Base-by-base conservation (phyloP, 768 basidiomycete species). In the Tremella fuciformis region DNA sequence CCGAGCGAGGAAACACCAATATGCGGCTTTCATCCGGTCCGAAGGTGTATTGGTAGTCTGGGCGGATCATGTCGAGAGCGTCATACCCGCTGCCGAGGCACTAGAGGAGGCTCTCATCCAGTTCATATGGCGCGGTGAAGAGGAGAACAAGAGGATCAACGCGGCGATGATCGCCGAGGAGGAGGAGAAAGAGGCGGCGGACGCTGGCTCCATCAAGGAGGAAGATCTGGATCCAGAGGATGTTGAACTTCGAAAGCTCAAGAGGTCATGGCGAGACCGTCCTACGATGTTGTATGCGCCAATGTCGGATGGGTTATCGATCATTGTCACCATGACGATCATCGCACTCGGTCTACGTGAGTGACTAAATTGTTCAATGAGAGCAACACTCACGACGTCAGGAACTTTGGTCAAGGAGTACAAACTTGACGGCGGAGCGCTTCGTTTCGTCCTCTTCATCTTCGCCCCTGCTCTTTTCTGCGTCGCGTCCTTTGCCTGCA, bases 11-110 rank as follows among this genome's bases (percentile, higher is more conserved):
- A 91, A 91, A 78, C 89, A 92, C 69, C 91, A 92, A 67, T 90
- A 88, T 53, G 91, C 86, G 15, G 89, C 90, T 0, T 92, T 92
- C 74, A 84, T 91, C 68, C 84, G 89, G 47, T 86, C 89, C 74
- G 90, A 91, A 73, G 84, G 88, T 39, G 86, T 88, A 9, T 81
- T 93, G 58, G 82, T 90, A 60, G 84, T 92, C 64, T 93, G 90
- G 89, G 85, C 86, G 13, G 87, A 90, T 69, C 81, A 83, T 0
- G 81, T 91, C 41, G 87, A 90, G 68, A 81, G 80, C 64, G 88
- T 92, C 75, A 84, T 92, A 55, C 80, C 76, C 15, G 79, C 77
- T 47, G 78, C 78, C 56, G 82, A 84, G 60, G 65, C 64, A 0
- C 81, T 84, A 50, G 84, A 85, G 62, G 80, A 83, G 21, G 85